These are phyloP conservation scores for Malassezia equina DNA, from an alignment of 1,284 basidiomycete species.

Conservation along the genomic window DNA sequence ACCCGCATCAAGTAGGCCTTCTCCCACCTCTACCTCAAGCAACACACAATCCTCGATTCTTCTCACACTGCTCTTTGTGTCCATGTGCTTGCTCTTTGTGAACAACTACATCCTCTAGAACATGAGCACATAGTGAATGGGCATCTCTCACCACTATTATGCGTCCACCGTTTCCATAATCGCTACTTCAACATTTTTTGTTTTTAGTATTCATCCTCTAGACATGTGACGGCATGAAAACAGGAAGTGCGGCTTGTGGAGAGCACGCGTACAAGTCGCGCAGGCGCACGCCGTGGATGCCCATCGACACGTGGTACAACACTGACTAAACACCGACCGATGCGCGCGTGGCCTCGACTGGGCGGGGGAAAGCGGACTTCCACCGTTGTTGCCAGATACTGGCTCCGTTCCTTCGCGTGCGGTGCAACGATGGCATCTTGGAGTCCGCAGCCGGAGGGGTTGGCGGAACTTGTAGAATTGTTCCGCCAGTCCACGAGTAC, in stretches of 20 bases:
- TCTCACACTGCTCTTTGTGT: background rate
- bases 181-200: too few species aligned
- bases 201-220: too few species aligned
- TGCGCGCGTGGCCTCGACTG: background rate
- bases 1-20: too few species aligned
- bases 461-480: slow-evolving; percentile 37
- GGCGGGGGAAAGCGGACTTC: background rate
- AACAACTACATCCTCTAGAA: too few species aligned
- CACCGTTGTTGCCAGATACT: background rate
- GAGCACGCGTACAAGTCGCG: too few species aligned
- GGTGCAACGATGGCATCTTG: slow-evolving; percentile 23
- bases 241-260: too few species aligned
- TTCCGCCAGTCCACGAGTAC: slow-evolving; percentile 40
- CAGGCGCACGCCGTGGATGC: background rate
- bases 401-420: background rate
- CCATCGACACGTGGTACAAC: background rate
- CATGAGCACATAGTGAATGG: too few species aligned
- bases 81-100: background rate
- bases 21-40: background rate
- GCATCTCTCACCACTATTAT: too few species aligned
- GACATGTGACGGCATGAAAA: too few species aligned
- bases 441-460: slow-evolving; percentile 36
- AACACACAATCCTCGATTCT: background rate
- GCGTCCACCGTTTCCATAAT: too few species aligned
- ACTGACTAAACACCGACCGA: background rate